phyloP scores from a whole-genome alignment of 148 eudicot species.

The Rhododendron kiyosumense region DNA sequence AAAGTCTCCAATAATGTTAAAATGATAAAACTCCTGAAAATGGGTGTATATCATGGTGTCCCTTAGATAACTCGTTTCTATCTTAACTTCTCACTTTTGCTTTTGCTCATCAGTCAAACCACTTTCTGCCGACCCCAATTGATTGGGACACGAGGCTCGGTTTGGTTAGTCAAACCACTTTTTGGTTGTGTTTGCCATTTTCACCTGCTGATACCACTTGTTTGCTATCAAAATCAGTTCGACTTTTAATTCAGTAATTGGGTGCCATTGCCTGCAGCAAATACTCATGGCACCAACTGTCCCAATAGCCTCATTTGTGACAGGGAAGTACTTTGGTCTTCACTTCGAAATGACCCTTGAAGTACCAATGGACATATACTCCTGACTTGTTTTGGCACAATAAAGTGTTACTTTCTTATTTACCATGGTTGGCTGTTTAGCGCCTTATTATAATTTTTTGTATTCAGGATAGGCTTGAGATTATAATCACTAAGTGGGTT shows the following conservation, averaged over 20 bases:
- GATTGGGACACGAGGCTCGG: too few species aligned
- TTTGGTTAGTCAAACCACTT: not conserved
- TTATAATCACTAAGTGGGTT: constrained; percentile 66
- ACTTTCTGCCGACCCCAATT: not conserved
- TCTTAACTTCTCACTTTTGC: not conserved
- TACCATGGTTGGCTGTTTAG: not conserved
- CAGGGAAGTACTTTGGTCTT: not conserved
- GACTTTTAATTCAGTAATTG: not conserved
- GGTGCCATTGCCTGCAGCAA: not conserved
- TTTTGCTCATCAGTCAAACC: not conserved
- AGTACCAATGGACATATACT: not conserved
- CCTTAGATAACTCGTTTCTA: not conserved
- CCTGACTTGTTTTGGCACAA: not conserved
- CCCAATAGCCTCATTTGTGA: not conserved
- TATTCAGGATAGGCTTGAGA: constrained; percentile 94
- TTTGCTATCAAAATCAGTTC: not conserved
- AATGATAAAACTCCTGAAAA: not conserved
- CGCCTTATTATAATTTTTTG: not conserved
- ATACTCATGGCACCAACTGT: not conserved
- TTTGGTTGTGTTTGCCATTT: not conserved
- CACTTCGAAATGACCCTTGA: not conserved
- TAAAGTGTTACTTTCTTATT: not conserved
- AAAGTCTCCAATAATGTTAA: not conserved
- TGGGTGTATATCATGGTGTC: not conserved
- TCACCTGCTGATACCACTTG: not conserved